Percentiles rank a stretch among this genome's conserved stretches.
Conservation (phyloP, 352 stramenopile species). For the Phytophthora ohioensis region DNA sequence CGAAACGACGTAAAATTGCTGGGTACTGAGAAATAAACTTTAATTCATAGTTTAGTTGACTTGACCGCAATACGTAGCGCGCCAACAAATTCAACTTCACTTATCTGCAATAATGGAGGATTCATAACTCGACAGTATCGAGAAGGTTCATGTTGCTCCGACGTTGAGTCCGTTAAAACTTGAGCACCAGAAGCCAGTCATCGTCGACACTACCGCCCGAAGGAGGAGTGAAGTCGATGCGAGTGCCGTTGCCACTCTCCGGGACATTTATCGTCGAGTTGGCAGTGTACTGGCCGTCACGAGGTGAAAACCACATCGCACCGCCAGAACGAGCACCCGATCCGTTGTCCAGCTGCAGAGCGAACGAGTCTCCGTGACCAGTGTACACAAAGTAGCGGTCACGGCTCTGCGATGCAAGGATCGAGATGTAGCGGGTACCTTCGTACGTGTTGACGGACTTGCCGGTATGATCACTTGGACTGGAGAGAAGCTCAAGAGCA, state of each 20-base stretch:
- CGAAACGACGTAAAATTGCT: too few species aligned
- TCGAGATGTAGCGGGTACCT: background rate
- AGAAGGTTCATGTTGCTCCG: too few species aligned
- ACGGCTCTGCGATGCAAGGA: background rate
- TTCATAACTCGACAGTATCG: too few species aligned
- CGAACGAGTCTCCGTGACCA: background rate
- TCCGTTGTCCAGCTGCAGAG: background rate
- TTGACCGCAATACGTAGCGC: too few species aligned
- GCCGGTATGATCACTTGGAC: background rate
- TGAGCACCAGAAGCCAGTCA: background rate
- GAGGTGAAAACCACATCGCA: background rate
- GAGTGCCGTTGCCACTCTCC: background rate
- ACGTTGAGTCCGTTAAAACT: background rate
- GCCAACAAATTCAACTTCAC: too few species aligned
- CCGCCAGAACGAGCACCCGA: background rate
- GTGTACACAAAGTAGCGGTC: background rate
- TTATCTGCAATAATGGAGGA: too few species aligned
- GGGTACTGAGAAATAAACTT: too few species aligned
- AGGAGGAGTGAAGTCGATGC: background rate
- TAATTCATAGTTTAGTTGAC: too few species aligned
- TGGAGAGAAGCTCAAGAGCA: background rate
- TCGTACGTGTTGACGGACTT: slow-evolving; percentile 2
- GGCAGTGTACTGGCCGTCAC: background rate
- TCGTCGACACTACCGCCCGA: background rate
- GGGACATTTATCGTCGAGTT: background rate